Conservation (phyloP, 495 filamentous ascomycete genomes). For the Oidiodendron maius region DNA sequence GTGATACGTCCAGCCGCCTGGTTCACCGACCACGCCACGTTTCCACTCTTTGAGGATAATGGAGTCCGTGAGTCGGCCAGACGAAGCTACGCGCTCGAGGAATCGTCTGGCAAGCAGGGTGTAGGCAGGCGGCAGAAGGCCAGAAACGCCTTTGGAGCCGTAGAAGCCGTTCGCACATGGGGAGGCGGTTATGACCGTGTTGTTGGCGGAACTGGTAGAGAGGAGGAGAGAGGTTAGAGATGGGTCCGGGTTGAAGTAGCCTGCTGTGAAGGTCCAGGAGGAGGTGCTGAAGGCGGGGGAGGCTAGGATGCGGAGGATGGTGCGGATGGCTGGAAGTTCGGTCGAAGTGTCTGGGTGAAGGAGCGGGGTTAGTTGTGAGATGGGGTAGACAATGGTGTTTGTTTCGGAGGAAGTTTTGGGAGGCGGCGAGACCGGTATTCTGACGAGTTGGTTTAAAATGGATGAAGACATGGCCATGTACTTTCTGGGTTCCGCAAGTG, state of each 20-base stretch:
- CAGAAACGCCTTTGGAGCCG: slow-evolving; percentile 78
- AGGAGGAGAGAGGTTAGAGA: slow-evolving; percentile 73
- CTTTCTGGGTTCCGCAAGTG: slow-evolving; percentile 58
- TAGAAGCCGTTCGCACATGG: slow-evolving; percentile 96
- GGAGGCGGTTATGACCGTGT: slow-evolving; percentile 88
- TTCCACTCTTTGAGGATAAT: slow-evolving; percentile 88
- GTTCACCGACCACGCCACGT: slow-evolving; percentile 70
- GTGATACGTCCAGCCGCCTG: slow-evolving; percentile 93
- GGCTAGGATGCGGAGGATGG: slow-evolving; percentile 62
- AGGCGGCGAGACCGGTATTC: slow-evolving; percentile 24
- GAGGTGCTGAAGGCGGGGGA: slow-evolving; percentile 54
- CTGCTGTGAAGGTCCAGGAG: slow-evolving; percentile 92
- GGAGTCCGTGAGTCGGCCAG: slow-evolving; percentile 44
- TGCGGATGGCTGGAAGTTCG: slow-evolving; percentile 74
- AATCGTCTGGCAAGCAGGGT: slow-evolving; percentile 81
- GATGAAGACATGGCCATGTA: slow-evolving; percentile 65
- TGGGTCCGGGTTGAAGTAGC: slow-evolving; percentile 95
- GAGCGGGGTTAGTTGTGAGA: slow-evolving; percentile 80
- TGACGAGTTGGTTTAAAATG: slow-evolving; percentile 60
- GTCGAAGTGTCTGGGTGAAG: slow-evolving; percentile 76
- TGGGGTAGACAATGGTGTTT: slow-evolving; percentile 78
- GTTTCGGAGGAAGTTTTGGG: slow-evolving; percentile 8
- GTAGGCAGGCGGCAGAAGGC: slow-evolving; percentile 87
- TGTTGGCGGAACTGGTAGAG: slow-evolving; percentile 54
- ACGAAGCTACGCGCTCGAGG: slow-evolving; percentile 54